Base-by-base conservation (phyloP, 495 filamentous ascomycete species). In the Xylaria acuta region DNA sequence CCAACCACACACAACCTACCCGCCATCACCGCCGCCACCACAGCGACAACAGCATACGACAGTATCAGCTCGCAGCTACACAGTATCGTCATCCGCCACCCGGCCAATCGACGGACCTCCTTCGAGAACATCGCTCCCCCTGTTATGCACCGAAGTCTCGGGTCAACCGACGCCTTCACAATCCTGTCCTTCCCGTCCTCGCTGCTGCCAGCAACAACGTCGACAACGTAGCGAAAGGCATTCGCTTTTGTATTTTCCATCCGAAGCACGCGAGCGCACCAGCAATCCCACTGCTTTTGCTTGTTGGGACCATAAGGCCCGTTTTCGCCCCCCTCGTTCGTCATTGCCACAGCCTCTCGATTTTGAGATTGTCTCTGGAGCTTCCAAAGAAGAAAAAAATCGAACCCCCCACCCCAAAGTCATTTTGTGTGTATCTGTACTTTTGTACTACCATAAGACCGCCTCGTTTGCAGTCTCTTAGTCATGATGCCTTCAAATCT, bases 401-500 rank as follows among this genome's bases (percentile, higher is more conserved):
- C 16, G 32, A 60, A 16, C 22, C 53, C 0, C 40, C 34, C 4
- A 6, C 66, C 1, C 66, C 32, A 11, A 32, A 20, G 22, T 54
- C 41, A 4, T 45, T 25, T 27, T 58, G 34, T 56, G 27, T 65
- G 30, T 58, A 40, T 11, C 38, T 34, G 69, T 71, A 56, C 58
- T 45, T 18, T 11, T 71, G 68, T 64, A 45, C 58, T 54, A 59
- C 51, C 41, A 60, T 56, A 32, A 63, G 74, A 56, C 72, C 66
- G 68, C 74, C 71, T 70, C 38, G 27, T 45, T 65, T 65, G 22
- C 62, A 65, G 22, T 56, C 18, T 47, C 12, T 22, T 3, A 34
- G n/a, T 40, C 58, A 81, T 49, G 65, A 94, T 94, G 92, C 88
- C 91, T 82, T 90, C 91, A 80, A 90, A 91, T 83, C 88, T 94